phyloP scores from a whole-genome alignment of 208 protist genomes.

The Plasmodiophora brassicae region DNA sequence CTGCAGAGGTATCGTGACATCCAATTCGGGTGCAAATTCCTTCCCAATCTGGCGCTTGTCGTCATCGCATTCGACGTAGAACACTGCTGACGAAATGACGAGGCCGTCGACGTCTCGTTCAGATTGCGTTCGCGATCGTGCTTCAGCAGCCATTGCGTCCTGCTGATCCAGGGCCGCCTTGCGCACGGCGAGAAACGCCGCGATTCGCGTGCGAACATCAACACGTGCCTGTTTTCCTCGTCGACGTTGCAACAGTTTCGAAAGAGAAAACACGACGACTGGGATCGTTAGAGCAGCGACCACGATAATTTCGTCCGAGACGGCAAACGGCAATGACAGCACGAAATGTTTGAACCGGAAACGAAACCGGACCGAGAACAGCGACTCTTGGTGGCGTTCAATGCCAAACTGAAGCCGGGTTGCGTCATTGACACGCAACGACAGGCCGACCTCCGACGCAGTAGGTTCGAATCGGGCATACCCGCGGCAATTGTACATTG shows the following conservation, averaged over 20 bases:
- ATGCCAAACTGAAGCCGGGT: too few relatives aligned
- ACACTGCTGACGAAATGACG: not conserved
- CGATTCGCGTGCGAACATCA: not conserved
- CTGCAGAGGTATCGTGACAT: slow-evolving; percentile 8
- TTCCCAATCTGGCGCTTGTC: not conserved
- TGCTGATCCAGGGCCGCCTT: not conserved
- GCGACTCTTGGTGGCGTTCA: too few relatives aligned
- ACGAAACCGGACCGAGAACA: too few relatives aligned
- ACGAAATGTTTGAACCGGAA: not conserved
- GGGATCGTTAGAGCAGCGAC: not conserved
- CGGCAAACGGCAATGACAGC: not conserved
- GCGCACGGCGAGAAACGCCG: not conserved
- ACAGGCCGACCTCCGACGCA: too few relatives aligned
- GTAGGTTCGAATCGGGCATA: too few relatives aligned
- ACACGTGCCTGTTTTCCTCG: not conserved
- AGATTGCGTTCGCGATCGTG: not conserved
- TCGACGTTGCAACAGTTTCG: too few relatives aligned
- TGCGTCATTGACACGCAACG: too few relatives aligned
- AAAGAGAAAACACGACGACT: too few relatives aligned
- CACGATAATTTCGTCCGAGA: not conserved
- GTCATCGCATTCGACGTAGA: not conserved
- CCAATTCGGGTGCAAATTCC: not conserved
- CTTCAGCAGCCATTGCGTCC: not conserved
- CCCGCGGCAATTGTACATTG: too few relatives aligned
- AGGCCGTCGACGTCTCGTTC: not conserved